phyloP scores from a whole-genome alignment of 176 grass and related monocot species.

The Rhynchospora breviuscula region DNA sequence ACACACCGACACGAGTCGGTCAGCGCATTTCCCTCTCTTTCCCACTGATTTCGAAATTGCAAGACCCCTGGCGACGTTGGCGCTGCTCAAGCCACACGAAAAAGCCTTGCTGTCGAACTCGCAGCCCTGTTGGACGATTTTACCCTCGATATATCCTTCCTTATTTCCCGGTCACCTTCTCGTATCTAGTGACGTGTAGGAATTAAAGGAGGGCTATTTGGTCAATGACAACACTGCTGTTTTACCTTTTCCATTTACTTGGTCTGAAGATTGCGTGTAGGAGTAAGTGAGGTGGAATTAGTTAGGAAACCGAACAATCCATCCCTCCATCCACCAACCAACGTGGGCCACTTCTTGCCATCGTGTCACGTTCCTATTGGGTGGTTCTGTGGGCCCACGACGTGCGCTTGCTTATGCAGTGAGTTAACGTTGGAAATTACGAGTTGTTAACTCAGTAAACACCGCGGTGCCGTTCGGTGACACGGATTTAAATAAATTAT shows the following conservation, averaged over 20 bases:
- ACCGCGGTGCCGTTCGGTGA: background rate
- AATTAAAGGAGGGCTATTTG: background rate
- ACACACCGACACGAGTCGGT: conserved; percentile 17
- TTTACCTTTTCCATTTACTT: background rate
- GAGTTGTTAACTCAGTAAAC: background rate
- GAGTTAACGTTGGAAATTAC: background rate
- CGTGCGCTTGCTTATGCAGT: background rate
- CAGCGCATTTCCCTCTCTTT: background rate
- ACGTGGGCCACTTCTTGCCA: background rate
- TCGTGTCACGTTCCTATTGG: background rate
- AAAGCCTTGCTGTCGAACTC: background rate
- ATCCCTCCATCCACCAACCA: background rate
- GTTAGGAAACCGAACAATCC: background rate
- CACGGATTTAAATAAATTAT: background rate
- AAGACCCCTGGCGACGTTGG: background rate
- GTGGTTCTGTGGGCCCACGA: background rate
- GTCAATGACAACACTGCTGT: background rate
- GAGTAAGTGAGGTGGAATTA: background rate
- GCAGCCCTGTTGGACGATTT: background rate
- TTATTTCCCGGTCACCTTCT: background rate
- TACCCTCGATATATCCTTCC: background rate
- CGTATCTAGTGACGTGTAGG: too few species aligned
- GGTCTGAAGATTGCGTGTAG: conserved; percentile 1
- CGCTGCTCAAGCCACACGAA: background rate
- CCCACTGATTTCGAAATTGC: background rate